phyloP scores from a whole-genome alignment of 108 stramenopile genomes.

The Cylindrotheca closterium region DNA sequence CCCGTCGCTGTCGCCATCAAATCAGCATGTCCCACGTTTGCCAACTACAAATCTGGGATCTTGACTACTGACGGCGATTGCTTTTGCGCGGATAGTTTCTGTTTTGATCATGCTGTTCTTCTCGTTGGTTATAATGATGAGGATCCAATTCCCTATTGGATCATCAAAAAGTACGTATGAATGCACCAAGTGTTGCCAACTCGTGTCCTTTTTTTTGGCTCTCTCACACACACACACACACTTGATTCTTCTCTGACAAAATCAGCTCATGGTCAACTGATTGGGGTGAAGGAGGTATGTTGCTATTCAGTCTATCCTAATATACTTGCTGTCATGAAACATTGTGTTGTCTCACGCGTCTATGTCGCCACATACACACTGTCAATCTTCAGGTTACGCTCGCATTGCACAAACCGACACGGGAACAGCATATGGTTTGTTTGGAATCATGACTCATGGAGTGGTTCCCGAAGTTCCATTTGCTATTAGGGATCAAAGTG shows the following conservation, averaged over 20 bases:
- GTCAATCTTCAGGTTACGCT: constrained; percentile 54
- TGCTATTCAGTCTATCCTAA: neutral
- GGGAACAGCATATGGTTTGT: constrained; percentile 45
- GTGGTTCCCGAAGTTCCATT: constrained; percentile 25
- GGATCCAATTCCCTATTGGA: constrained; percentile 52
- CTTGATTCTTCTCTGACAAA: too few relatives aligned
- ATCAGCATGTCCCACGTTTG: constrained; percentile 52
- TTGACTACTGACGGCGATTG: constrained; percentile 70
- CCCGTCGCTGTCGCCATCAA: constrained; percentile 54
- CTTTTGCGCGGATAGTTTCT: constrained; percentile 34
- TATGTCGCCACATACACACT: neutral
- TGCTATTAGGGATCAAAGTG: too few relatives aligned
- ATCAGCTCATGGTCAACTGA: constrained; percentile 16
- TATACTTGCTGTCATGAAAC: neutral
- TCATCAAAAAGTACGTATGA: constrained; percentile 47
- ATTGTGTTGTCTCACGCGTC: neutral
- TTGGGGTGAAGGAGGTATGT: constrained; percentile 45
- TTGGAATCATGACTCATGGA: constrained; percentile 54
- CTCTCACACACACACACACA: neutral
- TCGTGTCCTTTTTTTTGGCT: neutral
- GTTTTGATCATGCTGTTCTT: constrained; percentile 85
- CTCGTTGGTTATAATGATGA: constrained; percentile 78
- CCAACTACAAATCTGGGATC: constrained; percentile 77
- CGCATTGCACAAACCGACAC: constrained; percentile 43
- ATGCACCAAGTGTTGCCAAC: constrained; percentile 10